Base-by-base conservation (phyloP, 352 stramenopile species). In the Phytopythium litorale region DNA sequence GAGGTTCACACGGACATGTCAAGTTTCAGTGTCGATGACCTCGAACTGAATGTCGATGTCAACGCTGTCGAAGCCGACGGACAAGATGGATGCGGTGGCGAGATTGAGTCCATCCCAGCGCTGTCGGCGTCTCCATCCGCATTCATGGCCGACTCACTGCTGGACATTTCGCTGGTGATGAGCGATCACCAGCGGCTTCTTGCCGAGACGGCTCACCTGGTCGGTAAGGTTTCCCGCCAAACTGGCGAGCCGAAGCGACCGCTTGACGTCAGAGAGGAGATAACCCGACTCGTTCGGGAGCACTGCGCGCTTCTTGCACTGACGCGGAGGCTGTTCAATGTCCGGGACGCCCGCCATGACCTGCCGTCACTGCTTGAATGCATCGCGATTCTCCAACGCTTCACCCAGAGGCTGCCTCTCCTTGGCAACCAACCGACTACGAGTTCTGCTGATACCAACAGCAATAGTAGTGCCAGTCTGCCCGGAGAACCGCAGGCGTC, bases 101-200 rank as follows among this genome's bases (percentile, higher is more conserved):
- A 40, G 9, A 5, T 35, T 32, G 56, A 46, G 4, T 19, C 42
- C 0, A 42, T 49, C 1, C 45, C 58, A 4, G 46, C 49, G 8
- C 46, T 51, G 23, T 48, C 65, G 23, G 49, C 62, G 0, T 59
- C 66, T 4, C 65, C 66, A 12, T 67, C 64, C 1, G 55, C 71
- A 5, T 76, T 76, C 28, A 62, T 91, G 19, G 72, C 79, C 18
- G 73, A 88, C 32, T 85, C 81, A 19, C 63, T 91, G 12, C 61
- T 88, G 51, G 81, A 89, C 46, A 91, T 91, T 49, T 89, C 81
- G 19, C 79, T 91, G 25, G 79, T 91, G 18, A 88, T 91, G 79
- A 89, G 61, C n/a, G 81, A 91, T 30, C 78, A 89, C 56, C 79
- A 91, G 25, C 77, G 72, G 0, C 69, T 91, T n/a, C 49, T 91